These are phyloP conservation scores for Silene conica DNA, from an alignment of 148 eudicot genomes.

Conservation along the genomic window DNA sequence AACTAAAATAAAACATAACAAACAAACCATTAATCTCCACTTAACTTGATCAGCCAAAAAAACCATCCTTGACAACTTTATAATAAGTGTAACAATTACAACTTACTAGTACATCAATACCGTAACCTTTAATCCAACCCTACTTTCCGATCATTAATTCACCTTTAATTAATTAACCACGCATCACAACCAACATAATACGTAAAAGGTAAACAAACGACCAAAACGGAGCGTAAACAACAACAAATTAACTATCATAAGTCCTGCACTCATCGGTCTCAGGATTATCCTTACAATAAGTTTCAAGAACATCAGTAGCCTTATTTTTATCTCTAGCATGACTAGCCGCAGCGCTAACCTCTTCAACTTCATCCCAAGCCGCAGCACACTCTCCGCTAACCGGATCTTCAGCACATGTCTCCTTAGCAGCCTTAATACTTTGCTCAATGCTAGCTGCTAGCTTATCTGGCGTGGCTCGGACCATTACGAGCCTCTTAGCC, in stretches of 20 bases:
- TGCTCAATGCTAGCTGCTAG: slow-evolving; percentile 58
- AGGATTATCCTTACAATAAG: slow-evolving; percentile 76
- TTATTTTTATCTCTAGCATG: slow-evolving; percentile 74
- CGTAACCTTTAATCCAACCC: no score
- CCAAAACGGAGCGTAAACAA: no score
- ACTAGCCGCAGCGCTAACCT: slow-evolving; percentile 82
- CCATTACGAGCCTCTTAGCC: slow-evolving; percentile 34
- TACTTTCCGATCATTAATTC: no score
- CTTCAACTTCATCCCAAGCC: slow-evolving; percentile 97
- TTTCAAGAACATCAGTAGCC: slow-evolving; percentile 56
- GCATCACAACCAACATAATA: no score
- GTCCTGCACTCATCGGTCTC: slow-evolving; percentile 88
- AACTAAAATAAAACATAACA: no score
- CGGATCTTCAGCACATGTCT: slow-evolving; percentile 60
- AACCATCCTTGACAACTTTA: no score
- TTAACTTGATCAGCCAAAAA: no score
- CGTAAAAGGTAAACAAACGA: no score
- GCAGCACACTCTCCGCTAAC: slow-evolving; percentile 81
- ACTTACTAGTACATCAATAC: no score
- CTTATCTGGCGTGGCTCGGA: slow-evolving; percentile 49
- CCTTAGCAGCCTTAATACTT: slow-evolving; percentile 71
- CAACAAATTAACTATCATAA: slow-evolving; percentile 44
- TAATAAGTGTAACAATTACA: no score
- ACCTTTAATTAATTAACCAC: no score
- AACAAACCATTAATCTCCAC: no score